These are phyloP conservation scores for Fusarium coffeatum DNA, from an alignment of 2,329 filamentous ascomycete species.

Conservation along the genomic window DNA sequence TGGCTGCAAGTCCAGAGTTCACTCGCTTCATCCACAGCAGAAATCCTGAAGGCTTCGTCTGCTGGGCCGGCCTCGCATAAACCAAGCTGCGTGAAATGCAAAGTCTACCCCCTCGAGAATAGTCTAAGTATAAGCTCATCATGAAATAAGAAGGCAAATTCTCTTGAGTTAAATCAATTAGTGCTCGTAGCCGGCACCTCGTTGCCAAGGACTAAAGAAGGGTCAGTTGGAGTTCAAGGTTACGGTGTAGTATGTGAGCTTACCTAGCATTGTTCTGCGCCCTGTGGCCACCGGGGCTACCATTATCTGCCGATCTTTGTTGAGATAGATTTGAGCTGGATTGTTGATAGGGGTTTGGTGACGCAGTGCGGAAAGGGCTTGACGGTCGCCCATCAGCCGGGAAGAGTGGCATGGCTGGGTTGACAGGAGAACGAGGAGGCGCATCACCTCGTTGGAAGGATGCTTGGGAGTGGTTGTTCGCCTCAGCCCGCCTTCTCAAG, in stretches of 20 bases:
- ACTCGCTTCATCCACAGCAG: conserved; percentile 16
- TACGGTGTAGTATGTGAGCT: conserved; percentile 1
- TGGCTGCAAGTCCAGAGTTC: conserved; percentile 7
- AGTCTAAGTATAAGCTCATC: conserved; percentile 32
- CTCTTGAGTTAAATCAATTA: conserved; percentile 36
- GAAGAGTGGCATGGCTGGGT: conserved; percentile 58
- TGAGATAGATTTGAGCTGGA: conserved; percentile 49
- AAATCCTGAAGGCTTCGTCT: conserved; percentile 7
- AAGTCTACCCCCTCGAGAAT: conserved; percentile 22
- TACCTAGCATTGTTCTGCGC: conserved; percentile 57
- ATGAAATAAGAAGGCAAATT: conserved; percentile 29
- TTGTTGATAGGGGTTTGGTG: conserved; percentile 52
- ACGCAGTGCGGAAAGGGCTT: conserved; percentile 52
- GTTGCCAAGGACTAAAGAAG: conserved; percentile 56
- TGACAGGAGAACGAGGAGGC: conserved; percentile 54
- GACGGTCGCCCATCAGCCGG: conserved; percentile 52
- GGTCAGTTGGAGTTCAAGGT: conserved; percentile 34
- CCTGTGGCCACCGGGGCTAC: conserved; percentile 51
- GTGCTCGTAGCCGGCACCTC: conserved; percentile 59
- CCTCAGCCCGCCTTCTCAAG: conserved; percentile 52
- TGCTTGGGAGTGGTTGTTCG: conserved; percentile 48
- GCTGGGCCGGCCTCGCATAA: conserved; percentile 14
- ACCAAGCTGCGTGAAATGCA: conserved; percentile 28
- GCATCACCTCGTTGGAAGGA: conserved; percentile 49
- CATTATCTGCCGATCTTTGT: conserved; percentile 49